phyloP scores from a whole-genome alignment of 768 basidiomycete genomes.

The Trametes coccinea region DNA sequence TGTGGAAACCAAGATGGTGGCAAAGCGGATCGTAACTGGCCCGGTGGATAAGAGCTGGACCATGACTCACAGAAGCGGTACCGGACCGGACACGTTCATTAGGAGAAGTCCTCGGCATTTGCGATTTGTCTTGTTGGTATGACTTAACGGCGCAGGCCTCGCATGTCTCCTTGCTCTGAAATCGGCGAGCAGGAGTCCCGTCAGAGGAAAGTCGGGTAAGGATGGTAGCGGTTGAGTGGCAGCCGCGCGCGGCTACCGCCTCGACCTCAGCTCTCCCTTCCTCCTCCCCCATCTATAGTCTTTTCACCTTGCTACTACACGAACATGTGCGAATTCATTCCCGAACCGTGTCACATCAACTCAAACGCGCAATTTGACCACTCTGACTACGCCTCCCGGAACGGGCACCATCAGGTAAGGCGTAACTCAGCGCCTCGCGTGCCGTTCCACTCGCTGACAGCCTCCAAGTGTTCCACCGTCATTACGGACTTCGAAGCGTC shows the following conservation, averaged over 20 bases:
- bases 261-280: conserved; percentile 2
- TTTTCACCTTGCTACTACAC: neutral
- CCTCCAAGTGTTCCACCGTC: neutral
- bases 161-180: neutral
- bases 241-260: conserved; percentile 8
- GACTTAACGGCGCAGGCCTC: too few species aligned
- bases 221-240: conserved; percentile 13
- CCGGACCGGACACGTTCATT: too few species aligned
- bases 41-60: too few species aligned
- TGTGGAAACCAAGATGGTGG: too few species aligned
- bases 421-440: neutral
- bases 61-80: too few species aligned
- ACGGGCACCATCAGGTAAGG: neutral
- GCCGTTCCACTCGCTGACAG: neutral
- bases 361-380: neutral
- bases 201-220: neutral
- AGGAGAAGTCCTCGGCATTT: too few species aligned
- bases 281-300: neutral
- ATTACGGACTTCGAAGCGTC: neutral
- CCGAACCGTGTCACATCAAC: neutral
- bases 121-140: too few species aligned
- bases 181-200: conserved; percentile 3
- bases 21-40: too few species aligned
- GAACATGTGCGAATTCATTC: conserved; percentile 8
- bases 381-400: conserved; percentile 7